Percentiles rank a stretch among this genome's conserved stretches.
Evolutionary conservation across 306 rosid species (phyloP).

Genomic region (Cicer yamashitae): DNA sequence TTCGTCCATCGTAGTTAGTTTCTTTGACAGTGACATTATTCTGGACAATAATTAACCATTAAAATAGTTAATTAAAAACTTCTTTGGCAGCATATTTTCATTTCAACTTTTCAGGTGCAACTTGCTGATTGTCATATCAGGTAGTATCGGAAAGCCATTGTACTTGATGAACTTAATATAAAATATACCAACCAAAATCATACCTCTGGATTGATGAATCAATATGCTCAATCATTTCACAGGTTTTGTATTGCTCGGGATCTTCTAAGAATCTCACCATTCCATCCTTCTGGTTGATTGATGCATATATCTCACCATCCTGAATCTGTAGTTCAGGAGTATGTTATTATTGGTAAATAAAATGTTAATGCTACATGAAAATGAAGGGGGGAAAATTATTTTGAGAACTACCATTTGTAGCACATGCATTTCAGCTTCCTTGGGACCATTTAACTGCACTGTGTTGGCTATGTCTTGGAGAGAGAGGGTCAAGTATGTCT

Average conservation of each 20-base stretch:
- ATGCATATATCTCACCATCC: slow-evolving; percentile 83
- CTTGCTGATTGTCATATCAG: not conserved
- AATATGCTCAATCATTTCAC: slow-evolving; percentile 75
- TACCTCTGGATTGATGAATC: slow-evolving; percentile 84
- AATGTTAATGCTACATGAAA: slow-evolving; percentile 25
- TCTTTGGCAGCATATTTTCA: slow-evolving; percentile 29
- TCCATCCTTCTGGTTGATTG: slow-evolving; percentile 87
- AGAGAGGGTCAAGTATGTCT: slow-evolving; percentile 88
- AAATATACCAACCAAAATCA: slow-evolving; percentile 4
- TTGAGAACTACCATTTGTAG: slow-evolving; percentile 75
- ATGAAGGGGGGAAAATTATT: not conserved
- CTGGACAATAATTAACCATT: slow-evolving; percentile 45
- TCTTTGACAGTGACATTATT: slow-evolving; percentile 76
- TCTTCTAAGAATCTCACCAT: slow-evolving; percentile 96
- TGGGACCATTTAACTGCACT: slow-evolving; percentile 71
- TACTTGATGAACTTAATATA: not conserved
- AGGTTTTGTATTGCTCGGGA: slow-evolving; percentile 79
- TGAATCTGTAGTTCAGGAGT: slow-evolving; percentile 62
- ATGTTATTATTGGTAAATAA: not conserved
- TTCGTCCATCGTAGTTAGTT: slow-evolving; percentile 72
- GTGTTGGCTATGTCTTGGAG: slow-evolving; percentile 86
- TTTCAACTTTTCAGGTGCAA: not conserved
- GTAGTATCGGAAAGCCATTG: not conserved
- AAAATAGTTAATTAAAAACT: slow-evolving; percentile 2
- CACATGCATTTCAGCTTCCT: slow-evolving; percentile 93